Conservation (phyloP, 306 rosid genomes). For the Carpinus fangiana region DNA sequence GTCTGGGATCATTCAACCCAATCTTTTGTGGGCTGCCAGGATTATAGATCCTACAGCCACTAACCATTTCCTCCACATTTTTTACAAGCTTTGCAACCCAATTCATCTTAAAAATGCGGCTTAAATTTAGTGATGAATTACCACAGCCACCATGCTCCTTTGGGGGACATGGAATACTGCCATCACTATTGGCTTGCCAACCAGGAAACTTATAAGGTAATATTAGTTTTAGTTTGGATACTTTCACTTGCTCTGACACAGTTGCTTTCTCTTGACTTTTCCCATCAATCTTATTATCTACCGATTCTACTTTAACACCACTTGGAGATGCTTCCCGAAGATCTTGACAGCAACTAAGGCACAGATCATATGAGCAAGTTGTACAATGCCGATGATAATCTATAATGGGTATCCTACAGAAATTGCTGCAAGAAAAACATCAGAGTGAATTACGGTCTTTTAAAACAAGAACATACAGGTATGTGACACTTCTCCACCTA, state of each 20-base stretch:
- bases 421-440: slow-evolving; percentile 68
- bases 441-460: slow-evolving; percentile 19
- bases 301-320: slow-evolving; percentile 22
- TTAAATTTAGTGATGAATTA: slow-evolving; percentile 59
- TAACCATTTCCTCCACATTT: slow-evolving; percentile 98
- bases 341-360: slow-evolving; percentile 85
- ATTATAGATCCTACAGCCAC: slow-evolving; percentile 67
- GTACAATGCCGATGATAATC: slow-evolving; percentile 95
- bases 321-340: slow-evolving; percentile 62
- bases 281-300: slow-evolving; percentile 18
- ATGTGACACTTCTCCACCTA: slow-evolving; percentile 3
- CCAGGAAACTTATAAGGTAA: slow-evolving; percentile 54
- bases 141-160: slow-evolving; percentile 93
- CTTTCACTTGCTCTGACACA: slow-evolving; percentile 38
- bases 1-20: slow-evolving; percentile 41
- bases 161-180: slow-evolving; percentile 90
- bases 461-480: background rate
- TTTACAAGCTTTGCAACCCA: slow-evolving; percentile 98
- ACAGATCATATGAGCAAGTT: slow-evolving; percentile 77
- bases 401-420: slow-evolving; percentile 90
- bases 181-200: slow-evolving; percentile 75
- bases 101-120: slow-evolving; percentile 95
- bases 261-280: slow-evolving; percentile 37
- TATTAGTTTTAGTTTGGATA: slow-evolving; percentile 44
- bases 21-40: slow-evolving; percentile 37